These are phyloP conservation scores for Camellia sinensis DNA, from an alignment of 148 eudicot genomes.

Conservation along the genomic window DNA sequence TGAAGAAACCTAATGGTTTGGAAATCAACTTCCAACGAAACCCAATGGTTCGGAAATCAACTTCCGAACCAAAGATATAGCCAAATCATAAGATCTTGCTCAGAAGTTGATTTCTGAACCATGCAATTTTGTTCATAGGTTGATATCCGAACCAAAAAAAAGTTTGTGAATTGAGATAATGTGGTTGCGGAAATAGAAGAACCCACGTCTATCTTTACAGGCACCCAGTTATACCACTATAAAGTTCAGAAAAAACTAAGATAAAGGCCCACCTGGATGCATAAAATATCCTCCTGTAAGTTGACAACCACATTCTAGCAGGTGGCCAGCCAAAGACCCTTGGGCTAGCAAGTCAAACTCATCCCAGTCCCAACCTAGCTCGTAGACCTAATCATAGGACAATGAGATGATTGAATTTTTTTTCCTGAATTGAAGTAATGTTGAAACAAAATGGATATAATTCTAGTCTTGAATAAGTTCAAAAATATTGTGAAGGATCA, in stretches of 20 bases:
- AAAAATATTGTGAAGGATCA: too few species aligned
- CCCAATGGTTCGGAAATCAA: too few species aligned
- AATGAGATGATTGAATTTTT: neutral
- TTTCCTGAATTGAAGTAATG: neutral
- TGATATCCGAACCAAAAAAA: too few species aligned
- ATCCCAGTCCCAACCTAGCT: slow-evolving; percentile 97
- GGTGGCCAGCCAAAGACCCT: slow-evolving; percentile 93
- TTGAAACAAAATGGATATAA: neutral
- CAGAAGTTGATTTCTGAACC: too few species aligned
- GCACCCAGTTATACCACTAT: neutral
- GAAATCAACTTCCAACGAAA: too few species aligned
- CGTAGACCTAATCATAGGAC: slow-evolving; percentile 60
- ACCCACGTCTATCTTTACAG: neutral
- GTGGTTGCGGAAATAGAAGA: too few species aligned
- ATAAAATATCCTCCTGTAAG: slow-evolving; percentile 96
- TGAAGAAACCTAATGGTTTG: too few species aligned
- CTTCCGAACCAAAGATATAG: too few species aligned
- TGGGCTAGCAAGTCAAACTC: slow-evolving; percentile 72
- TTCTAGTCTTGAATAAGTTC: neutral
- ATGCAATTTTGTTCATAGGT: too few species aligned
- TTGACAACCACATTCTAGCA: slow-evolving; percentile 98
- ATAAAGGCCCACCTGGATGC: slow-evolving; percentile 71
- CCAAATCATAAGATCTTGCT: too few species aligned
- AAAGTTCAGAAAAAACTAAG: neutral
- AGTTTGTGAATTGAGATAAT: too few species aligned